phyloP scores from a whole-genome alignment of 2,329 filamentous ascomycete genomes.

The Arthrobotrys entomopaga region DNA sequence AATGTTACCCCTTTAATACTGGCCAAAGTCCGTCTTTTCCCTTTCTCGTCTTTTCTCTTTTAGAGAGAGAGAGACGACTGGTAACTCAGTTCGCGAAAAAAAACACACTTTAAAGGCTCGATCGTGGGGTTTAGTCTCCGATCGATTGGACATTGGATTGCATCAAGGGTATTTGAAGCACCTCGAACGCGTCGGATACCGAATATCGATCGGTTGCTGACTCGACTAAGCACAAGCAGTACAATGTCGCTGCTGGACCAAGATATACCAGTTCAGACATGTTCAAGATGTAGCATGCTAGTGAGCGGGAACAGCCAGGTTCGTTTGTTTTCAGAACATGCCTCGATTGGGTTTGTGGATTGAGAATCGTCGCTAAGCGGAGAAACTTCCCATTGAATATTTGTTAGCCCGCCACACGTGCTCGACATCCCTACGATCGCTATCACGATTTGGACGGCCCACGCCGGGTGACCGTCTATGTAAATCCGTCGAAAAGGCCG shows the following conservation, averaged over 20 bases:
- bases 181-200: conserved; percentile 1
- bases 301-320: conserved; percentile 27
- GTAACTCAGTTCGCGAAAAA: conserved; percentile 51
- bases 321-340: conserved; percentile 3
- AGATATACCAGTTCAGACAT: conserved; percentile 39
- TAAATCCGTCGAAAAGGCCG: conserved; percentile 46
- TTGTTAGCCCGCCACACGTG: conserved; percentile 11
- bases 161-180: no score
- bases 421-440: conserved; percentile 15
- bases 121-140: conserved; percentile 18
- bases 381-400: not conserved
- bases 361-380: not conserved
- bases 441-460: conserved; percentile 24
- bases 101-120: not conserved
- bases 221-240: not conserved
- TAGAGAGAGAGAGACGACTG: not conserved
- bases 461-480: conserved; percentile 28
- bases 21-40: not conserved
- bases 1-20: conserved; percentile 22
- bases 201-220: not conserved
- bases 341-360: not conserved
- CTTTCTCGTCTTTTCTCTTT: not conserved
- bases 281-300: conserved; percentile 40
- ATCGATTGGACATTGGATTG: not conserved
- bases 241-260: conserved; percentile 45